Conservation (phyloP, 495 filamentous ascomycete species). For the Astrothelium macrocarpum region DNA sequence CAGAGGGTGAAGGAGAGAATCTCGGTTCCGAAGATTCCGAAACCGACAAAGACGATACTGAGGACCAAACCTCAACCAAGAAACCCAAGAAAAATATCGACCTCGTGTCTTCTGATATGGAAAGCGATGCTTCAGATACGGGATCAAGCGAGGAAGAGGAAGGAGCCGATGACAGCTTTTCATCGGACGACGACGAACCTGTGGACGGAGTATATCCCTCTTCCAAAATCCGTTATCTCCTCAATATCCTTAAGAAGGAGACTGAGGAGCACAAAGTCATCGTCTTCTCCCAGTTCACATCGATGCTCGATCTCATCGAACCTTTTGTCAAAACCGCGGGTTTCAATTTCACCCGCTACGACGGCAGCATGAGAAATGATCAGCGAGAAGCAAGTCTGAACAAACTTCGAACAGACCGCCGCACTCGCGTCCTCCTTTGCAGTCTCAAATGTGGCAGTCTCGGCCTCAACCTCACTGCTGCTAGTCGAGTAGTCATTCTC, state of each 20-base stretch:
- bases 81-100: constrained; percentile 27
- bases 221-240: constrained; percentile 80
- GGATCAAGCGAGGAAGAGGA: constrained; percentile 26
- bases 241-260: constrained; percentile 73
- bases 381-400: constrained; percentile 76
- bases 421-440: constrained; percentile 74
- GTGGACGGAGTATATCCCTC: constrained; percentile 51
- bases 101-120: constrained; percentile 16
- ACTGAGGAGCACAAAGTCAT: constrained; percentile 79
- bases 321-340: constrained; percentile 69
- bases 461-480: constrained; percentile 89
- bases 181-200: constrained; percentile 7
- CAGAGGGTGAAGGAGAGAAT: constrained; percentile 75
- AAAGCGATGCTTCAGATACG: constrained; percentile 30
- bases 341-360: constrained; percentile 77
- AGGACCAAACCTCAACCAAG: constrained; percentile 25
- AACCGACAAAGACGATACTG: constrained; percentile 39
- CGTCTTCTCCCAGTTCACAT: constrained; percentile 94
- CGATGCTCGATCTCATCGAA: constrained; percentile 93
- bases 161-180: constrained; percentile 16
- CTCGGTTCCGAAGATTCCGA: constrained; percentile 53
- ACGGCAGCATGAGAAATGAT: constrained; percentile 93
- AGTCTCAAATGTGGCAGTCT: constrained; percentile 86
- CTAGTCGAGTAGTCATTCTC: constrained; percentile 84
- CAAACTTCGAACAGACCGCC: constrained; percentile 60